Base-by-base conservation (phyloP, 768 basidiomycete genomes). In the Boletus subcaerulescens region DNA sequence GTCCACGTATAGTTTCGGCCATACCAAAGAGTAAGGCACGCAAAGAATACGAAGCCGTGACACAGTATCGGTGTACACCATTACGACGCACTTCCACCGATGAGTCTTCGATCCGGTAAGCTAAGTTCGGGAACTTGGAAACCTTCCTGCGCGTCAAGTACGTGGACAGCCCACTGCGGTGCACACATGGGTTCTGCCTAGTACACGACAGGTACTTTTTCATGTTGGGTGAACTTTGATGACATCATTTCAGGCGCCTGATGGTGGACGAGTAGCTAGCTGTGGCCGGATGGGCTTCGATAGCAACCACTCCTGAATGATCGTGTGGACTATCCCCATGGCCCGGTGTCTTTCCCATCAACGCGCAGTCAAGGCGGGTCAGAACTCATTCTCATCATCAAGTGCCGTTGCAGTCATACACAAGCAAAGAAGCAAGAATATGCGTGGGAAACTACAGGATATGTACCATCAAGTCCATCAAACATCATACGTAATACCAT, bases 401-500 rank as follows among this genome's bases (percentile, higher is more conserved):
- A 35, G 14, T 35, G 33, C 33, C 14, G 14, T 35, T 14, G 33
- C 14, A 35, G 33, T 35, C 33, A 14, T 35, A 12, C 5, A 24
- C 41, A 32, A 38, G 11, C 7, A 36, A 13, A 47, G 32, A 36
- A 50, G 39, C n/a, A 20, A 24, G 18, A 18, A 20, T 20, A 17
- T 40, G 43, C 24, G 26, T 24, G 32, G 39, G 20, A 60, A 26
- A 48, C 31, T 18, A 44, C 36, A 24, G 17, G 29, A 31, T 2
- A 47, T 36, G 4, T 29, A 29, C 29, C 38, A n/a, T 32, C 22
- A 33, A 38, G 41, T 47, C 60, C 60, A 50, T 45, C 59, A 61
- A 61, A 50, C 6, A 45, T 18, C 12, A 36, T 61, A 62, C 46
- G 59, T 59, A 55, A 56, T 24, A 45, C 17, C 17, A 24, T 49